Evolutionary conservation across 306 rosid species (phyloP).

Genomic region (Rubus parviflorus): DNA sequence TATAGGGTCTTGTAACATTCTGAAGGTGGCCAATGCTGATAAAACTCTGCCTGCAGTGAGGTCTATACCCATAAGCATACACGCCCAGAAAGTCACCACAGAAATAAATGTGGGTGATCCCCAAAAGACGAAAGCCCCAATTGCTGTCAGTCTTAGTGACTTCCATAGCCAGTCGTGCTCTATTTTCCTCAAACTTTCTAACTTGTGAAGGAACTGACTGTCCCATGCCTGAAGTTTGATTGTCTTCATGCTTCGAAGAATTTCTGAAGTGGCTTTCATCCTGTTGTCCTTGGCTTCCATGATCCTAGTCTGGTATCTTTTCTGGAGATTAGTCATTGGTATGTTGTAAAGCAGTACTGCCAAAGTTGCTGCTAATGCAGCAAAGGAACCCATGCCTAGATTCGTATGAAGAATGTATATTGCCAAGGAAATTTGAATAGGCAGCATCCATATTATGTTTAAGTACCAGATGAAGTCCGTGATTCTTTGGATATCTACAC

Average conservation of each 20-base stretch:
- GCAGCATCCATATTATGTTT: slow-evolving; percentile 87
- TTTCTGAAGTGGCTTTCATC: slow-evolving; percentile 90
- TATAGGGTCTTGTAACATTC: slow-evolving; percentile 92
- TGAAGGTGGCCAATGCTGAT: slow-evolving; percentile 84
- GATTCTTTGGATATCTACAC: slow-evolving; percentile 92
- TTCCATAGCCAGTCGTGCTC: slow-evolving; percentile 74
- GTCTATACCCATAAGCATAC: slow-evolving; percentile 78
- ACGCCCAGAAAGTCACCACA: slow-evolving; percentile 70
- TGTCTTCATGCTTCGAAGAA: slow-evolving; percentile 76
- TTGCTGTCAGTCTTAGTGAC: slow-evolving; percentile 56
- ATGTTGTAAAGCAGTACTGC: slow-evolving; percentile 74
- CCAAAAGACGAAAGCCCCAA: slow-evolving; percentile 74
- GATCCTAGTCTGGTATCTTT: slow-evolving; percentile 72
- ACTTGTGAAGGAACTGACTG: slow-evolving; percentile 55
- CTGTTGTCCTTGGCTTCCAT: slow-evolving; percentile 91
- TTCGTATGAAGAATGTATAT: slow-evolving; percentile 68
- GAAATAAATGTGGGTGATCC: slow-evolving; percentile 89
- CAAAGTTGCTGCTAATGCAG: slow-evolving; percentile 71
- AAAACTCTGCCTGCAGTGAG: slow-evolving; percentile 87
- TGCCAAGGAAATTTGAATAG: slow-evolving; percentile 81
- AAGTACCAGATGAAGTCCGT: slow-evolving; percentile 83
- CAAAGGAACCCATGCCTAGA: slow-evolving; percentile 73
- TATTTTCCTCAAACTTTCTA: slow-evolving; percentile 54
- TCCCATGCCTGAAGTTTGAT: slow-evolving; percentile 98
- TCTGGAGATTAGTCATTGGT: slow-evolving; percentile 75